Base-by-base conservation (phyloP, 768 basidiomycete species). In the Macrolepiota albuminosa region DNA sequence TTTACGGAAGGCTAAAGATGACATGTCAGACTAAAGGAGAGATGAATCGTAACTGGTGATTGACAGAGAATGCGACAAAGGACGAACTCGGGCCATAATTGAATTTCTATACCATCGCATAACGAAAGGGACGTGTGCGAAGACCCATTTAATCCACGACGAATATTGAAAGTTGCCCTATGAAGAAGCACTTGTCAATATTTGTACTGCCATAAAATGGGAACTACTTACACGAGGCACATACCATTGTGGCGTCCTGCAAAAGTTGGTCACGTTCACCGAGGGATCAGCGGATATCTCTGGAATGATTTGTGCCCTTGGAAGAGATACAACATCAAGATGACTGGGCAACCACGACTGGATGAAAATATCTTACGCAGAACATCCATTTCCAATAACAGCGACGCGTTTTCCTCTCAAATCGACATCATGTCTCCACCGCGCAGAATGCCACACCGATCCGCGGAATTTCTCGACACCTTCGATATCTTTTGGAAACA, bases 311-410 rank as follows among this genome's bases (percentile, higher is more conserved):
- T 89, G 86, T 6, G 85, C 83, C 21, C 86, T 86, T 68, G 40
- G 14, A 34, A 43, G 34, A 33, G 39, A 45, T 21, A 61, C 18
- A 9, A 9, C 52, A 42, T 58, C 11, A 39, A 64, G 10, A 29
- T 33, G 4, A 21, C 4, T 21, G 7, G 7, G 18, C n/a, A 29
- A 54, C 16, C 26, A 26, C 46, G 9, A 42, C 8, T 21, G 40
- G n/a, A 62, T 59, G 45, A 43, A 4, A 45, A 31, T 51, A 56
- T 74, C 78, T 64, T 66, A 84, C 78, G 78, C 84, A 45, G 82
- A 84, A 61, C 81, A 85, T 4, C 84, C 86, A 65, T 86, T 86
- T 42, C 85, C 86, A 66, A 87, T 80, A 14, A 87, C 80, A 1
- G 81, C 85, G 7, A 88, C 77, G 31, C 75, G 72, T 69, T 84